phyloP scores from a whole-genome alignment of 495 filamentous ascomycete species.

The Aspergillus funiculosus region DNA sequence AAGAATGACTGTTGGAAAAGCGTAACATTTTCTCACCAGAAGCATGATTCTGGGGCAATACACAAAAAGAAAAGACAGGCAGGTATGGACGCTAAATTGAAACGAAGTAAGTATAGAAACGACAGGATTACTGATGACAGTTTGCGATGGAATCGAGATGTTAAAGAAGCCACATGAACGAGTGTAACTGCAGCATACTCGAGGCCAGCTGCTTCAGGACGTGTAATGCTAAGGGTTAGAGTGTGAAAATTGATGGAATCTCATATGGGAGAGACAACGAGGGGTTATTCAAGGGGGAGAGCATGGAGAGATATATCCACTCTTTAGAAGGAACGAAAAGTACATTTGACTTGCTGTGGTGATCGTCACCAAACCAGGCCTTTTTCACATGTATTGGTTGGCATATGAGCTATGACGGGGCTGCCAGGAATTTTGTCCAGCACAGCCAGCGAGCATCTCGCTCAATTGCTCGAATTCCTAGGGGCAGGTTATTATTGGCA shows the following conservation, averaged over 20 bases:
- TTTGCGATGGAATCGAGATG: slow-evolving; percentile 5
- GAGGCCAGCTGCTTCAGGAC: neutral
- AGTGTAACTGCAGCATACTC: slow-evolving; percentile 10
- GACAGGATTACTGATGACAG: slow-evolving; percentile 18
- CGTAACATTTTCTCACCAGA: slow-evolving; percentile 22
- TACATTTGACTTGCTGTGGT: neutral
- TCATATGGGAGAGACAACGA: slow-evolving; percentile 3
- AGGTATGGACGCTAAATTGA: neutral
- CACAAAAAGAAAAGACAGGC: slow-evolving; percentile 4
- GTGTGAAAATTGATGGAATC: neutral
- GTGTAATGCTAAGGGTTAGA: neutral
- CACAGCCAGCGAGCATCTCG: neutral
- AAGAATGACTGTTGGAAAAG: slow-evolving; percentile 26
- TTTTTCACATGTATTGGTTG: neutral
- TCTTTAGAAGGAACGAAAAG: neutral
- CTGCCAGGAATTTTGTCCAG: neutral
- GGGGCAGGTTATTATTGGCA: neutral
- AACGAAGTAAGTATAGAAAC: slow-evolving; percentile 10
- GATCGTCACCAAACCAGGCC: slow-evolving; percentile 10
- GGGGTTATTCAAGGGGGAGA: slow-evolving; percentile 6
- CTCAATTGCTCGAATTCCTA: neutral
- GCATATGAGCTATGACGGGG: neutral
- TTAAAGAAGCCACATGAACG: slow-evolving; percentile 15
- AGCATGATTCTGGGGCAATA: slow-evolving; percentile 23
- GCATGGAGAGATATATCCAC: slow-evolving; percentile 3